phyloP scores from a whole-genome alignment of 148 eudicot species.

The Mesembryanthemum crystallinum region DNA sequence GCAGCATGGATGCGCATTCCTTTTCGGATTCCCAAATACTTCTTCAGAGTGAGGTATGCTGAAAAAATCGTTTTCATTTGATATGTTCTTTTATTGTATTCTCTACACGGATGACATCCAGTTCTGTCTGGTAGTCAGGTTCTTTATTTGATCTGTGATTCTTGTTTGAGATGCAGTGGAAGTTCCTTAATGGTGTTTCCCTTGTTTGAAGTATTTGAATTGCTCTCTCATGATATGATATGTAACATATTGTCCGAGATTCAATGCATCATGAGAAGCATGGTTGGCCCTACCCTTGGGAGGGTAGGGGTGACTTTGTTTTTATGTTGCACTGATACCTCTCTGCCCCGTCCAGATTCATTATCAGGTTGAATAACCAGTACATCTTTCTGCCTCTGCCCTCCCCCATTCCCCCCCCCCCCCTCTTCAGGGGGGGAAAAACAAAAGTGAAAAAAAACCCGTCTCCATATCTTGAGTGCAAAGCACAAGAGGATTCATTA shows the following conservation, averaged over 20 bases:
- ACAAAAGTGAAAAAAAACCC: no score
- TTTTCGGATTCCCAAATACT: conserved; percentile 47
- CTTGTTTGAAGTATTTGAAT: background rate
- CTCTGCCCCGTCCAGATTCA: no score
- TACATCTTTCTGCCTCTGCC: background rate
- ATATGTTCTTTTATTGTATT: background rate
- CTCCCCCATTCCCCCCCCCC: no score
- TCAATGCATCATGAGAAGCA: background rate
- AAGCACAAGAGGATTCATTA: no score
- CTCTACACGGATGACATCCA: background rate
- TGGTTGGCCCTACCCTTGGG: background rate
- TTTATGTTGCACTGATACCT: background rate
- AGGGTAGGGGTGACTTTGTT: no score
- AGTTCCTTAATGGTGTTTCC: background rate
- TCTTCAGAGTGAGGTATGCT: conserved; percentile 75
- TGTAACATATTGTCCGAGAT: no score
- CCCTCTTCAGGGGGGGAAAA: no score
- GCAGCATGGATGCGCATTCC: conserved; percentile 53
- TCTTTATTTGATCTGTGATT: background rate
- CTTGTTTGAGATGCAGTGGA: background rate
- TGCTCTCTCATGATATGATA: background rate
- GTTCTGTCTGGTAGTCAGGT: background rate
- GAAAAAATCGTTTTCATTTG: background rate
- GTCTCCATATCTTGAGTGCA: no score
- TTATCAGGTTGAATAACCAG: background rate